Percentiles rank a stretch among this genome's conserved stretches.
phyloP scores from a whole-genome alignment of 768 basidiomycete genomes.

The Rhizopogon vesiculosus region DNA sequence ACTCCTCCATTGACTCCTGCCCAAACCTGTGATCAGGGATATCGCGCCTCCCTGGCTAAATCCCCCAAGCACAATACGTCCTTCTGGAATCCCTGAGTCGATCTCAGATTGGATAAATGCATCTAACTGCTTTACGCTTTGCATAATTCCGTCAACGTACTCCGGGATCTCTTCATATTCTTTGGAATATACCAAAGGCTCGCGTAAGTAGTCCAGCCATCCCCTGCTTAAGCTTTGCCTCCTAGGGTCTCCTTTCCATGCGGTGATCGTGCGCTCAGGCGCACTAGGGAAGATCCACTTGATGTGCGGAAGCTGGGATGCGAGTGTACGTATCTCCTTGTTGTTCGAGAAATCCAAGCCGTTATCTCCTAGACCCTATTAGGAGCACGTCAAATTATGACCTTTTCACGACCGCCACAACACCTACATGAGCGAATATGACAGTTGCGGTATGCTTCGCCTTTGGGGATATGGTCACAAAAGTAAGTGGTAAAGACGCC shows the following conservation, averaged over 20 bases:
- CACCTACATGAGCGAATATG: conserved; percentile 77
- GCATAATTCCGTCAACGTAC: conserved; percentile 58
- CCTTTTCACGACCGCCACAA: background rate
- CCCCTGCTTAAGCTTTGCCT: conserved; percentile 16
- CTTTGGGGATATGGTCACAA: conserved; percentile 44
- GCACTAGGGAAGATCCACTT: conserved; percentile 83
- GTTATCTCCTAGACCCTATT: conserved; percentile 66
- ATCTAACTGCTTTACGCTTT: conserved; percentile 52
- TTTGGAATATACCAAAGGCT: conserved; percentile 34
- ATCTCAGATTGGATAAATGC: conserved; percentile 67
- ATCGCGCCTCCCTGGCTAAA: conserved; percentile 82
- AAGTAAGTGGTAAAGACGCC: conserved; percentile 32
- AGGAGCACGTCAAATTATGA: conserved; percentile 2
- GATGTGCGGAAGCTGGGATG: conserved; percentile 51
- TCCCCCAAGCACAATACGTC: conserved; percentile 74
- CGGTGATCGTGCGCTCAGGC: conserved; percentile 50
- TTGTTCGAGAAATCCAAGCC: conserved; percentile 55
- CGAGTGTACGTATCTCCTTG: background rate
- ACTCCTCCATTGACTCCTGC: conserved; percentile 21
- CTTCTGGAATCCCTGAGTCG: conserved; percentile 57
- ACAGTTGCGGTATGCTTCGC: conserved; percentile 75
- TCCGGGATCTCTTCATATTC: conserved; percentile 49
- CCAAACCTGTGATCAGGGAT: conserved; percentile 65
- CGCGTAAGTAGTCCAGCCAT: conserved; percentile 63
- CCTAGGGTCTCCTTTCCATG: conserved; percentile 60